Evolutionary conservation across 179 eudicot species (phyloP).

Genomic region (Silene vulgaris): DNA sequence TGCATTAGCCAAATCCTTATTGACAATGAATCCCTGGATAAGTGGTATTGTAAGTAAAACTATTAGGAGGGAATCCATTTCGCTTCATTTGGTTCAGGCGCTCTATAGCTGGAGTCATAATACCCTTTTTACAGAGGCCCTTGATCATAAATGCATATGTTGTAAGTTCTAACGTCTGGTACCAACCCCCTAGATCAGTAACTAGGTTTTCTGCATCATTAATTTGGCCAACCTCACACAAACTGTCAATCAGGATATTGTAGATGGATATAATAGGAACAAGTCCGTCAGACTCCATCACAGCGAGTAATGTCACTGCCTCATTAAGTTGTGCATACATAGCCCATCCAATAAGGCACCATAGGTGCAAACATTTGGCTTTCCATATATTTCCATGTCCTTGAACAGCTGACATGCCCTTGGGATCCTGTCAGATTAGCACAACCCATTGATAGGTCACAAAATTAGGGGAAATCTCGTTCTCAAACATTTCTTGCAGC

Average conservation of each 20-base stretch:
- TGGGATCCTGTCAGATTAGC: background rate
- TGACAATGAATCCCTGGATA: background rate
- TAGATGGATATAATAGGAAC: background rate
- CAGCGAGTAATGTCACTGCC: background rate
- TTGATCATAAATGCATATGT: too few species aligned
- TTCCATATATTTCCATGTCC: background rate
- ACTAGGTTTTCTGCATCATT: background rate
- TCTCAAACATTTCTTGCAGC: background rate
- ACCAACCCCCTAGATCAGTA: background rate
- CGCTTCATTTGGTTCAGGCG: background rate
- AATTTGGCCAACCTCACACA: background rate
- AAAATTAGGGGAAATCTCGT: background rate
- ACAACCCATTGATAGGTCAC: background rate
- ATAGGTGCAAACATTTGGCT: background rate
- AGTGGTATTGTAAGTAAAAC: background rate
- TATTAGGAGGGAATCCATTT: slow-evolving; percentile 5
- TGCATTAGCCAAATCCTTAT: background rate
- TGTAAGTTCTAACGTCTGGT: background rate
- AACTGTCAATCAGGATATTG: background rate
- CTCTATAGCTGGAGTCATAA: background rate
- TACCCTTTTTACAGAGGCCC: background rate
- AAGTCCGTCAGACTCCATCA: background rate
- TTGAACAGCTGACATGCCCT: background rate
- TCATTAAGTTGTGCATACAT: background rate
- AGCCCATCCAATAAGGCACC: background rate